phyloP scores from a whole-genome alignment of 305 asterid species.

The Ilex paraguariensis region DNA sequence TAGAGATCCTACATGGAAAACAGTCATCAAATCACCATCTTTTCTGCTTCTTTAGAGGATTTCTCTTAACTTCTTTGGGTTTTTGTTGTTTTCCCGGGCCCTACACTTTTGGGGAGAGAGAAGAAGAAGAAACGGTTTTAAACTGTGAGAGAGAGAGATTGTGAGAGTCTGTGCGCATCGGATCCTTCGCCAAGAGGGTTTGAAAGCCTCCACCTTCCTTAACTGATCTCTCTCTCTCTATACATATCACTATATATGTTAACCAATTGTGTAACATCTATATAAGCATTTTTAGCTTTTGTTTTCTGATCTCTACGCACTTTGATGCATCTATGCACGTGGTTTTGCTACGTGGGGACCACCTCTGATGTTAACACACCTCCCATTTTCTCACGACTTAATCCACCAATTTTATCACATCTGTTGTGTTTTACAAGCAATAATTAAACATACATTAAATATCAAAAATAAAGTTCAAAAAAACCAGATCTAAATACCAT shows the following conservation, averaged over 20 bases:
- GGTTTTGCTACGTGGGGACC: conserved; percentile 16
- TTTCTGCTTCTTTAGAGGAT: neutral
- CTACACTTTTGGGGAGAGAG: neutral
- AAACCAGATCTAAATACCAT: too few relatives aligned
- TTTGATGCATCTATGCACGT: conserved; percentile 24
- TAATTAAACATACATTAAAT: too few relatives aligned
- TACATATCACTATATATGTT: too few relatives aligned
- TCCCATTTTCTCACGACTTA: neutral
- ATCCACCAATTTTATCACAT: too few relatives aligned
- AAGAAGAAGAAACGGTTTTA: conserved; percentile 2
- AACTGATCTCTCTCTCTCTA: neutral
- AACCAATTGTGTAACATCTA: too few relatives aligned
- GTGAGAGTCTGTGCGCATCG: too few relatives aligned
- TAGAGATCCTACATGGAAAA: neutral
- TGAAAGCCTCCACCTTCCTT: too few relatives aligned
- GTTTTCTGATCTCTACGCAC: conserved; percentile 18
- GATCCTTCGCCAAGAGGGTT: too few relatives aligned
- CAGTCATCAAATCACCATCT: neutral
- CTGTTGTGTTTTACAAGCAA: too few relatives aligned
- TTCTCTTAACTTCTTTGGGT: neutral
- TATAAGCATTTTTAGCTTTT: neutral
- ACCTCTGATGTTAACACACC: neutral
- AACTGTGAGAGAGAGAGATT: neutral
- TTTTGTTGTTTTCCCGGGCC: neutral
- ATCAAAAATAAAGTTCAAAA: too few relatives aligned